Conservation (phyloP, 2,329 filamentous ascomycete species). For the Cercospora citrullina region DNA sequence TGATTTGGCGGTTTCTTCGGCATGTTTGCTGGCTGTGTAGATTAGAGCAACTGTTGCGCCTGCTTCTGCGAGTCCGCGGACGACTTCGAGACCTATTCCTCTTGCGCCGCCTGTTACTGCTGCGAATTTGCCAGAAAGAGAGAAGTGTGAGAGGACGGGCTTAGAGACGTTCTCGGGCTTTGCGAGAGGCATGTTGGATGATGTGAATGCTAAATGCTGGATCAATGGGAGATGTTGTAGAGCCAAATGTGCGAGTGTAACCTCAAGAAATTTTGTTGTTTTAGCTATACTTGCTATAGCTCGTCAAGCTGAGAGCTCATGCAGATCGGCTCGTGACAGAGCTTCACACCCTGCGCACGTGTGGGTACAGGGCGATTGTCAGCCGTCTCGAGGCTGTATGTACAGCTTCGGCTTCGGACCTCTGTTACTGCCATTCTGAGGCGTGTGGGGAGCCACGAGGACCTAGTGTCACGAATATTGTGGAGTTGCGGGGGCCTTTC, state of each 20-base stretch:
- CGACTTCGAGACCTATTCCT: slow-evolving; percentile 85
- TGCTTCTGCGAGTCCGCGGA: slow-evolving; percentile 80
- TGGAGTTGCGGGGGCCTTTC: not conserved
- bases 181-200: slow-evolving; percentile 28
- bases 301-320: not conserved
- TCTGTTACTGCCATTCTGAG: not conserved
- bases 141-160: slow-evolving; percentile 55
- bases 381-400: not conserved
- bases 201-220: not conserved
- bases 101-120: slow-evolving; percentile 85
- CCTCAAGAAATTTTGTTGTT: not conserved
- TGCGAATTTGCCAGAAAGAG: slow-evolving; percentile 75
- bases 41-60: slow-evolving; percentile 86
- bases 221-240: not conserved
- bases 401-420: not conserved
- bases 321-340: not conserved
- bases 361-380: slow-evolving; percentile 5
- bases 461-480: not conserved
- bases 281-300: not conserved
- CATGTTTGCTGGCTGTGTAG: slow-evolving; percentile 74
- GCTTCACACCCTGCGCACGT: not conserved
- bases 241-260: not conserved
- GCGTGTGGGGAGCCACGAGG: not conserved
- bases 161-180: slow-evolving; percentile 21
- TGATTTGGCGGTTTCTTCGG: slow-evolving; percentile 20